Conservation (phyloP, 1,139 yeast genomes). For the Zhuliangozyma parablackwelliae region DNA sequence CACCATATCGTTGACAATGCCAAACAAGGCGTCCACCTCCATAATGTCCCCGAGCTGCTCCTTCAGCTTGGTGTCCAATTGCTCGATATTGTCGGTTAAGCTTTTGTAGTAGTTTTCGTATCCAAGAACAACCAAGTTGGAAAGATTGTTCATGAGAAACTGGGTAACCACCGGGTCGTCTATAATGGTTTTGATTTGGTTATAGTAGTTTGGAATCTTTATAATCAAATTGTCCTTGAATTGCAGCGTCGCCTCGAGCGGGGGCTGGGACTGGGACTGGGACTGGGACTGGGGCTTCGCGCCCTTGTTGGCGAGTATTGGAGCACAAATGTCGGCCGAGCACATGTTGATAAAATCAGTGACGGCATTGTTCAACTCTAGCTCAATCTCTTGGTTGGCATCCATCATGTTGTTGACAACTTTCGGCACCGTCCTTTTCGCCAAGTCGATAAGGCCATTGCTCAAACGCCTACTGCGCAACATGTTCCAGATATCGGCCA, state of each 20-base stretch:
- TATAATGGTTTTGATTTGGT: conserved; percentile 48
- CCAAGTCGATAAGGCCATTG: conserved; percentile 52
- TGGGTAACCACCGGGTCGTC: conserved; percentile 28
- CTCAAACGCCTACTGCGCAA: conserved; percentile 35
- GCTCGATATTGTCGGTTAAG: conserved; percentile 13
- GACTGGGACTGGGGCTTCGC: background rate
- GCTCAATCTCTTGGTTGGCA: conserved; percentile 72
- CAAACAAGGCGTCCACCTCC: conserved; percentile 54
- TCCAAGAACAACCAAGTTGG: conserved; percentile 24
- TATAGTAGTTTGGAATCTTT: conserved; percentile 53
- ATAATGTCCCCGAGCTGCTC: conserved; percentile 34
- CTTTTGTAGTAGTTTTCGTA: conserved; percentile 29
- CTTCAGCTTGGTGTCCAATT: conserved; percentile 12
- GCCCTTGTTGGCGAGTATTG: conserved; percentile 17
- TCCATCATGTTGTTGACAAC: conserved; percentile 85
- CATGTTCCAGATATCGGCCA: conserved; percentile 52
- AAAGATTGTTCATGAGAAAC: conserved; percentile 30
- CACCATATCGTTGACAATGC: conserved; percentile 30
- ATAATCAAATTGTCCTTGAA: conserved; percentile 48
- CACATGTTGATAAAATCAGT: conserved; percentile 52
- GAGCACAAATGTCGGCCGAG: conserved; percentile 31
- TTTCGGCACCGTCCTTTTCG: conserved; percentile 70
- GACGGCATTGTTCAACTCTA: conserved; percentile 67
- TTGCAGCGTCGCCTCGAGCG: conserved; percentile 19
- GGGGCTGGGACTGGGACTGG: conserved; percentile 13